Conservation (phyloP, 75 land plant species). For the Pinus albicaulis region DNA sequence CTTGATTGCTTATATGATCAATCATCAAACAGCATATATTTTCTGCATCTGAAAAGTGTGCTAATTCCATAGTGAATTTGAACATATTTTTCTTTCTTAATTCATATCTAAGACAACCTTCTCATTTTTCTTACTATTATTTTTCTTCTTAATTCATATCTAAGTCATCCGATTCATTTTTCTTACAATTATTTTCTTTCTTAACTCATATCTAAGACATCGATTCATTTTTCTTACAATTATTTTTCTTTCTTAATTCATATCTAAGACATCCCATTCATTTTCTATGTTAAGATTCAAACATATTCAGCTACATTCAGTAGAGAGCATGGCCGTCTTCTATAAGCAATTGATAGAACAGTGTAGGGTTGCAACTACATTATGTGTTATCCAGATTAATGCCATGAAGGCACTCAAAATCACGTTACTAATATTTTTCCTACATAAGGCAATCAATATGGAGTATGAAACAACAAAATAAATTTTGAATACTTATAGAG, state of each 20-base stretch:
- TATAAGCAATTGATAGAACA: not conserved
- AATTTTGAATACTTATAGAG: no score
- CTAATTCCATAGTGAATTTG: not conserved
- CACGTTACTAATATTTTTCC: not conserved
- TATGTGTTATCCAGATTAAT: not conserved
- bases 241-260: no score
- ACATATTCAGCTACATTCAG: not conserved
- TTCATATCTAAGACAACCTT: no score
- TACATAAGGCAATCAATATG: no score
- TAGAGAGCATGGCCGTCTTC: not conserved
- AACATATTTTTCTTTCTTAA: not conserved
- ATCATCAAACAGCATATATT: not conserved
- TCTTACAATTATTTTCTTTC: no score
- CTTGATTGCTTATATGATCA: not conserved
- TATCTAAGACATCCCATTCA: not conserved
- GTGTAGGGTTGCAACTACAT: not conserved
- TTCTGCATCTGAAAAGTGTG: not conserved
- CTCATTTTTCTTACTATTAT: no score
- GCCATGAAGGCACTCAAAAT: not conserved
- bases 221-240: no score
- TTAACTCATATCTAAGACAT: no score
- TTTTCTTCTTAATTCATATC: no score
- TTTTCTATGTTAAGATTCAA: not conserved
- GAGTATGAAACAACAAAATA: no score
- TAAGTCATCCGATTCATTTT: no score